Evolutionary conservation across 257 asterid genomes (phyloP), one percentile per base, ranked within the genome.

Genomic region (Anisodus tanguticus): DNA sequence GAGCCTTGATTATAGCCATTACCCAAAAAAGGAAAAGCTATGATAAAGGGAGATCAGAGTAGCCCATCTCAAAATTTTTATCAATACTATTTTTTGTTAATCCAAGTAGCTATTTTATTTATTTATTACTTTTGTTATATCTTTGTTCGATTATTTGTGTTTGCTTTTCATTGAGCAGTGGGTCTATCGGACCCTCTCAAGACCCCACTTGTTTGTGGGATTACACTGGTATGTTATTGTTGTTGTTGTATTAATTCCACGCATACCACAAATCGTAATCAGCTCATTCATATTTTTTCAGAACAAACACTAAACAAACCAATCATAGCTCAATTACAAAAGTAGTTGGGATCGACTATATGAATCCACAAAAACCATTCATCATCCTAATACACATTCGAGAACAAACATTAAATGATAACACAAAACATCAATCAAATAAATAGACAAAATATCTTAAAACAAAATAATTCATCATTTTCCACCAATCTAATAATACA

Each of bases 401-500:
- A 71, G 58, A 71, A 45, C 79, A 71, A 43, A 45, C 79, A 71
- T 9, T n/a, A 71, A 45, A 72, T n/a, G 80, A 3, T 47, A 72
- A 51, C 55, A 72, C 19, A 47, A 26, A 1, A 5, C 26, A 47
- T 6, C 19, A 17, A 4, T 72, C 80, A 72, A 47, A 72, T 22
- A 72, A 72, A 5, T n/a, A 47, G 60, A 11, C 22, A 49, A 4
- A 49, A 74, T 10, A 49, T 74, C 60, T 12, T 49, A 10, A 74
- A 47, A 12, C 57, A 17, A 9, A 2, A 71, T 41, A 16, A 71
- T 19, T 11, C 37, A 71, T n/a, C 43, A 6, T 43, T 71, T n/a
- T n/a, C 79, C 79, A 2, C 55, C 79, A 70, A 70, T 45, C 79
- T 2, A 72, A 2, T 19, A 72, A 72, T 19, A 17, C 59, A 72